Evolutionary conservation across 2,329 filamentous ascomycete genomes (phyloP).

Genomic region (Lachnellula arida): DNA sequence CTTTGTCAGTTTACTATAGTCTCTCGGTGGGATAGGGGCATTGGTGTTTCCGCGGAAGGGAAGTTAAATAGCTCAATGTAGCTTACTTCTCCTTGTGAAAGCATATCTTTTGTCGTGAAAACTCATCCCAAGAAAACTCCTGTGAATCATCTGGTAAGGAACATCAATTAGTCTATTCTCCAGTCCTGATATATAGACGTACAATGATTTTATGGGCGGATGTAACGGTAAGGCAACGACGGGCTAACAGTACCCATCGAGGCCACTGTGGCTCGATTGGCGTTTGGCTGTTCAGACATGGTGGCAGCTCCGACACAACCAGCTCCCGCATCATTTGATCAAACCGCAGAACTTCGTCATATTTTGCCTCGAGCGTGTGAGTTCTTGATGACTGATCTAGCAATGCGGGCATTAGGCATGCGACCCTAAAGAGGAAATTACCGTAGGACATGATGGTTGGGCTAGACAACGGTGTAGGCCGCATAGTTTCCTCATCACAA

Average conservation of each 20-base stretch:
- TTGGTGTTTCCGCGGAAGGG: background rate
- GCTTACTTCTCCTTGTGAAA: constrained; percentile 11
- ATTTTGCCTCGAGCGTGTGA: constrained; percentile 10
- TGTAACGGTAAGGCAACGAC: constrained; percentile 15
- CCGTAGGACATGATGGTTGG: constrained; percentile 15
- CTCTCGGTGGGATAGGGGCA: background rate
- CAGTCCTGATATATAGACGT: background rate
- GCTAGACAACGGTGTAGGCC: constrained; percentile 3
- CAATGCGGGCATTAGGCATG: constrained; percentile 16
- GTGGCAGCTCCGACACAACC: constrained; percentile 16
- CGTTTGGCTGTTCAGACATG: constrained; percentile 17
- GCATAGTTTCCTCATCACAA: constrained; percentile 18
- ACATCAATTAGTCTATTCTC: background rate
- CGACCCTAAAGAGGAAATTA: constrained; percentile 15
- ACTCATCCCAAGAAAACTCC: constrained; percentile 18
- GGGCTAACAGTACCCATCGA: constrained; percentile 13
- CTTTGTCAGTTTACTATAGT: background rate
- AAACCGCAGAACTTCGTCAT: constrained; percentile 16
- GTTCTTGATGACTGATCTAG: constrained; percentile 12
- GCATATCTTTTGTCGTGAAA: constrained; percentile 18
- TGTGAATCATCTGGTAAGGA: constrained; percentile 16
- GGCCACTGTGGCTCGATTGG: constrained; percentile 14
- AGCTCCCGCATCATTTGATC: constrained; percentile 20
- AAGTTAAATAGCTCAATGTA: background rate
- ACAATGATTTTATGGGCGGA: constrained; percentile 21